Evolutionary conservation across 805 yeast genomes (phyloP).

Genomic region (Pichia rugopelliculosa): DNA sequence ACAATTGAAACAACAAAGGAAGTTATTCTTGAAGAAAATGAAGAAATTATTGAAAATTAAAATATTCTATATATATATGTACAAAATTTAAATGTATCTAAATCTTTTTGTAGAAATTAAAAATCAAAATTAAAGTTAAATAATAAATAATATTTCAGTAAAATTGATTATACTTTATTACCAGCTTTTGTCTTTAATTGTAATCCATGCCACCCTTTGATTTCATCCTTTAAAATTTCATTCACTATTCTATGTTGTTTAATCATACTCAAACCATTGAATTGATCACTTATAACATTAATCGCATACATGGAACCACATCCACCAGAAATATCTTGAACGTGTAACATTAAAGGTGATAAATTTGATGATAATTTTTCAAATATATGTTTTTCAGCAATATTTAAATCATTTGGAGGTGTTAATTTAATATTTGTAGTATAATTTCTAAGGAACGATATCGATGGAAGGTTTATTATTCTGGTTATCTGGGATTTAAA

Average conservation of each 20-base stretch:
- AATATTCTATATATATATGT: neutral
- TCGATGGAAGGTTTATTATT: neutral
- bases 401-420: slow-evolving; percentile 17
- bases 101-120: neutral
- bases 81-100: neutral
- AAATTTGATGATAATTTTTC: slow-evolving; percentile 48
- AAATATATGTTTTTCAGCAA: slow-evolving; percentile 51
- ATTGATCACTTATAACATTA: slow-evolving; percentile 58
- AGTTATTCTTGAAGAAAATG: slow-evolving; percentile 63
- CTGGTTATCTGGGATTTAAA: neutral
- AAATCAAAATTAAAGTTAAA: no score
- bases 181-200: slow-evolving; percentile 69
- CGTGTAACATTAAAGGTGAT: slow-evolving; percentile 55
- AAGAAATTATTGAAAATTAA: slow-evolving; percentile 50
- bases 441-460: neutral
- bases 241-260: slow-evolving; percentile 92
- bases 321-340: slow-evolving; percentile 85
- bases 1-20: slow-evolving; percentile 74
- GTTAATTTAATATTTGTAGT: neutral
- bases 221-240: slow-evolving; percentile 72
- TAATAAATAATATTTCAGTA: neutral
- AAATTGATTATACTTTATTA: slow-evolving; percentile 5
- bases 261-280: slow-evolving; percentile 75
- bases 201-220: slow-evolving; percentile 89
- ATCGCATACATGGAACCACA: slow-evolving; percentile 99